Evolutionary conservation across 768 basidiomycete genomes (phyloP).

Genomic region (Tubosaeta sp.): DNA sequence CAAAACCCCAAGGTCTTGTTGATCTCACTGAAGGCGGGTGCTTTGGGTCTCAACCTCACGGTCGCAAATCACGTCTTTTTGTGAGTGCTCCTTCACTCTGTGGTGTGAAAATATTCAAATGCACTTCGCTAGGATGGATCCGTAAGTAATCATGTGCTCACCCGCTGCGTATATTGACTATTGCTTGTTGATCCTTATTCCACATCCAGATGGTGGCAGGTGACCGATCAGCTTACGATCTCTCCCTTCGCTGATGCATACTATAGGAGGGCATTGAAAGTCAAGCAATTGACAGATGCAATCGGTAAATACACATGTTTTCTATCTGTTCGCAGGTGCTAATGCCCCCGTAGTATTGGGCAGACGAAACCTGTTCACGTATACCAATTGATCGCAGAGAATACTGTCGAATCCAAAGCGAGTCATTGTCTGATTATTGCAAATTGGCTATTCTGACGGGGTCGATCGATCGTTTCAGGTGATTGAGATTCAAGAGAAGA

Average conservation of each 20-base stretch:
- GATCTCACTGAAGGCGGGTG: conserved; percentile 83
- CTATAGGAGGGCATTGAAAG: conserved; percentile 74
- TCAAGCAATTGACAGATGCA: conserved; percentile 78
- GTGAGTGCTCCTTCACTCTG: conserved; percentile 38
- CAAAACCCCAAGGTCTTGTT: conserved; percentile 77
- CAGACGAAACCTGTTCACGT: conserved; percentile 82
- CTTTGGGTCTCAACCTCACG: conserved; percentile 82
- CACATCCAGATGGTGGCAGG: conserved; percentile 71
- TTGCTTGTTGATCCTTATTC: conserved; percentile 1
- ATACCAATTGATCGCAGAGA: conserved; percentile 85
- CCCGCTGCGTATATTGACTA: conserved; percentile 11
- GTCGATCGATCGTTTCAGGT: conserved; percentile 38
- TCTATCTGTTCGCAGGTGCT: background rate
- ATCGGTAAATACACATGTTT: conserved; percentile 43
- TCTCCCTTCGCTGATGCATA: conserved; percentile 7
- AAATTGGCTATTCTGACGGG: background rate
- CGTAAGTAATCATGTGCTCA: conserved; percentile 45
- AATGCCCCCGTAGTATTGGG: conserved; percentile 49
- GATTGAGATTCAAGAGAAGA: conserved; percentile 82
- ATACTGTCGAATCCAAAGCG: conserved; percentile 85
- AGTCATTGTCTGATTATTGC: background rate
- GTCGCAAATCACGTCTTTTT: conserved; percentile 85
- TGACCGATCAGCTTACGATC: conserved; percentile 14
- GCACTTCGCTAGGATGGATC: conserved; percentile 60
- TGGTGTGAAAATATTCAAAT: conserved; percentile 2